These are phyloP conservation scores for Colletotrichum truncatum DNA, from an alignment of 2,329 filamentous ascomycete genomes.

Conservation along the genomic window DNA sequence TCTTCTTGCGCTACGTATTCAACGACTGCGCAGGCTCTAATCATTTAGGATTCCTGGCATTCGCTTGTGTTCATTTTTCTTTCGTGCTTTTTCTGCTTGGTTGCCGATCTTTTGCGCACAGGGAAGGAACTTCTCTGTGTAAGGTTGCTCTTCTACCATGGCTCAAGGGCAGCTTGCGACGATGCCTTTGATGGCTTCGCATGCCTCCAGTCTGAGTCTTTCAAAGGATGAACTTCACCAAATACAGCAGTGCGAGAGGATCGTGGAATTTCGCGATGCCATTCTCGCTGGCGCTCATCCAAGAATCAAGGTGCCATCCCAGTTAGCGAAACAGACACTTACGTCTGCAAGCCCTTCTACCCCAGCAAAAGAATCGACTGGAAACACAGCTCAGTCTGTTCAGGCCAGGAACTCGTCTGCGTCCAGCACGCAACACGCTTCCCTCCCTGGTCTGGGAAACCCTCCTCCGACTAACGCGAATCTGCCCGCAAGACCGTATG, in stretches of 20 bases:
- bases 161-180: conserved; percentile 28
- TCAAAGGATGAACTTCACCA: conserved; percentile 63
- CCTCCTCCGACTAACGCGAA: conserved; percentile 38
- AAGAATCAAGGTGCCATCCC: conserved; percentile 63
- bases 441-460: conserved; percentile 37
- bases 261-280: conserved; percentile 82
- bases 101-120: background rate
- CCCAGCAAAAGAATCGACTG: conserved; percentile 2
- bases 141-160: conserved; percentile 19
- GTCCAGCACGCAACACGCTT: conserved; percentile 46
- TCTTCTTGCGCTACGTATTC: background rate
- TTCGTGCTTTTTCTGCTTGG: conserved; percentile 16
- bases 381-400: conserved; percentile 21
- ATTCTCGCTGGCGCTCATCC: conserved; percentile 81
- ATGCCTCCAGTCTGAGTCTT: conserved; percentile 37
- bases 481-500: conserved; percentile 48
- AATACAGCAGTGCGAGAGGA: conserved; percentile 78
- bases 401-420: conserved; percentile 44
- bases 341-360: conserved; percentile 18
- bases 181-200: conserved; percentile 34
- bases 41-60: background rate
- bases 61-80: conserved; percentile 4
- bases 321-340: conserved; percentile 40
- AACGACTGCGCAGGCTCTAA: background rate
- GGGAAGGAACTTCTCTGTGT: background rate